Base-by-base conservation (phyloP, 2,329 filamentous ascomycete genomes). In the Microsporum canis region DNA sequence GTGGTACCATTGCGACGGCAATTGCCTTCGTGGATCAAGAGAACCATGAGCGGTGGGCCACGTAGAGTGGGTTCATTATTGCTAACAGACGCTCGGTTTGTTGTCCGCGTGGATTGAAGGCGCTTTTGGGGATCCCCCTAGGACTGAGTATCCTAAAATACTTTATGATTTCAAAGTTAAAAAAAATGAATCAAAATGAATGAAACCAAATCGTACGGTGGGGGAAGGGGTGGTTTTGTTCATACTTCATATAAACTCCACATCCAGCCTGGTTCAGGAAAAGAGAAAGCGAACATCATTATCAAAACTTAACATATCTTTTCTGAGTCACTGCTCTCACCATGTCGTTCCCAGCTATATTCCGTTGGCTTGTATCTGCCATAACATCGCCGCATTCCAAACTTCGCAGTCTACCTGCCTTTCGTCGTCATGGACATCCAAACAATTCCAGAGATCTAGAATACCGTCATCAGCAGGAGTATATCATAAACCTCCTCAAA, bases 401-500 rank as follows among this genome's bases (percentile, higher is more conserved):
- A 33, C 14, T 33, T 14, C 29, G 12, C 12, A n/a, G 49, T 3
- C 31, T 53, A 27, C 33, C 27, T 27, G 27, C 17, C 12, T 31
- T 31, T 2, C 49, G n/a, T 14, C n/a, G 6, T 31, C 49, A n/a
- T 3, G 6, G 47, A 8, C 43, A 39, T 39, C 14, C 58, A 4
- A 45, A 14, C 27, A 43, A 39, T 14, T 55, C 49, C 3, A 34
- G n/a, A 8, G 27, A 31, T 3, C 29, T 6, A 4, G 53, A 17
- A 17, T 57, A 39, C 8, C 53, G 17, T 23, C 41, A 39, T 27
- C 57, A 62, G 49, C 57, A 62, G 49, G 36, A 61, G 31, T 31
- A 33, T 10, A 62, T 62, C n/a, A 23, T 60, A n/a, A 43, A 51
- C 29, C 29, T 60, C 4, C 58, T 62, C 36, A 60, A 57, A 41